These are phyloP conservation scores for Veloboletus limbatus DNA, from an alignment of 1,284 basidiomycete genomes.

Conservation along the genomic window DNA sequence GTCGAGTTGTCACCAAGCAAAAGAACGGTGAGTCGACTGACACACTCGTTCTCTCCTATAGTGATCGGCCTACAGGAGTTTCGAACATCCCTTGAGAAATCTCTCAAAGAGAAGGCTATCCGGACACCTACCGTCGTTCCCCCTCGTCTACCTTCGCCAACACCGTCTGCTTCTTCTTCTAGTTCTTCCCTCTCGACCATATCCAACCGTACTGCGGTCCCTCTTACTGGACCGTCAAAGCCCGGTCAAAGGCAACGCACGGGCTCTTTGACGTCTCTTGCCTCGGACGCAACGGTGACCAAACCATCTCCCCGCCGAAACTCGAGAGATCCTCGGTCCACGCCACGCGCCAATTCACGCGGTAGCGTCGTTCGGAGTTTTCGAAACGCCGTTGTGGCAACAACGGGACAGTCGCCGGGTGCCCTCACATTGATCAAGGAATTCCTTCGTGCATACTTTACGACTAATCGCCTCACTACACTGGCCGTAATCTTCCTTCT, in stretches of 20 bases:
- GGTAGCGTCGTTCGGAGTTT: constrained; percentile 29
- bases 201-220: constrained; percentile 55
- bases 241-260: constrained; percentile 21
- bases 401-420: constrained; percentile 38
- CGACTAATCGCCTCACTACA: constrained; percentile 44
- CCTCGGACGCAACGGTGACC: constrained; percentile 31
- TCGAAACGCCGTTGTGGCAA: constrained; percentile 16
- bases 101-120: constrained; percentile 5
- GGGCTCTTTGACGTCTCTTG: constrained; percentile 21
- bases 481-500: constrained; percentile 57
- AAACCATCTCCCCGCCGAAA: constrained; percentile 10
- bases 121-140: constrained; percentile 12
- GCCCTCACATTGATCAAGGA: constrained; percentile 47
- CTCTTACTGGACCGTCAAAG: constrained; percentile 33
- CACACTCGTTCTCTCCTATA: neutral
- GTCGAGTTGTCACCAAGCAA: constrained; percentile 50
- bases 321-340: constrained; percentile 6
- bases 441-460: constrained; percentile 46
- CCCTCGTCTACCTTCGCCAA: constrained; percentile 32
- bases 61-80: constrained; percentile 38
- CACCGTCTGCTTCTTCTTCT: constrained; percentile 46
- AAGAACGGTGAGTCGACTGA: constrained; percentile 50
- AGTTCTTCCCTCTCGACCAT: constrained; percentile 52
- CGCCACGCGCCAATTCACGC: constrained; percentile 14
- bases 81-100: constrained; percentile 39